Base-by-base conservation (phyloP, 148 eudicot genomes). In the Heliamphora exappendiculata region DNA sequence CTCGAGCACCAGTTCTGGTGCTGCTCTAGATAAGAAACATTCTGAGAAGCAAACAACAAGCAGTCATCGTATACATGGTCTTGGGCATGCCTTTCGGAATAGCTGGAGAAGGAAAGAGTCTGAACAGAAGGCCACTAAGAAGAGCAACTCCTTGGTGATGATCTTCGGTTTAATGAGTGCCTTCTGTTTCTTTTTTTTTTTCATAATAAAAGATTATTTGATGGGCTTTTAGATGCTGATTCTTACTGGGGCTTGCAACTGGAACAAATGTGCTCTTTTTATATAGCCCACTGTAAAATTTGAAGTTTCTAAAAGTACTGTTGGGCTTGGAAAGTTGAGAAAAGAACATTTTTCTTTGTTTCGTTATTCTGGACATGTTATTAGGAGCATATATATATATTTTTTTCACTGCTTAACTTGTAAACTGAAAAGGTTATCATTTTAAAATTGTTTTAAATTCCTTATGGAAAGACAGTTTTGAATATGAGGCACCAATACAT, bases 31-130 rank as follows among this genome's bases (percentile, higher is more conserved):
- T 65, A 91, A 83, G 86, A 91, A 82, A 82, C 75, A 78, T 7
- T 78, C 77, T 22, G 90, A 90, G 37, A 94, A 95, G 74, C 96
- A 88, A 72, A 72, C 76, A 41, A 84, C 81, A 26, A 79, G 82
- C 42, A 79, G 82, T 50, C 77, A 77, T 66, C 91, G 91, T 26
- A 85, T 86, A 57, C 79, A 89, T 2, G 89, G 92, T 47, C 72
- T 89, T 5, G 94, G 91, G 28, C 87, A 85, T 22, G 94, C 91
- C 64, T 87, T 95, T 81, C 90, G 96, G 34, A 81, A 85, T 70
- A 91, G 90, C 86, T 88, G 93, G 94, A 89, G 86, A 70, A 86
- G 85, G 69, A 91, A 84, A 76, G 89, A 88, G 10, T 42, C 84
- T 36, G 98, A 88, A 37, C 67, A 67, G 68, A 87, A 74, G 86